Evolutionary conservation across 2,329 filamentous ascomycete genomes (phyloP).

Genomic region (Fusarium vanettenii): DNA sequence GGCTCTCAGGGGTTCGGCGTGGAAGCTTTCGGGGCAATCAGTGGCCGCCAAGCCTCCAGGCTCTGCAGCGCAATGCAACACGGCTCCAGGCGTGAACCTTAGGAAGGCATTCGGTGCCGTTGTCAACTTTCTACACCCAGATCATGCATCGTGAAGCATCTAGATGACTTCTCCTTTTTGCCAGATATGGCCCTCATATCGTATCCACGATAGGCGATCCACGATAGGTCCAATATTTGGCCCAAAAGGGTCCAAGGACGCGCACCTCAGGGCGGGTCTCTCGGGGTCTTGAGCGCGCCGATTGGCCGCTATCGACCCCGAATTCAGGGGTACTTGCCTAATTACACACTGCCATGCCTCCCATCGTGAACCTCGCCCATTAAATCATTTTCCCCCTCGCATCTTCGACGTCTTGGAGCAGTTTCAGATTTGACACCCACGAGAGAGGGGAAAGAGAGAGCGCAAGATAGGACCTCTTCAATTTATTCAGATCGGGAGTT

Average conservation of each 20-base stretch:
- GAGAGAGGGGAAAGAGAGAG: background rate
- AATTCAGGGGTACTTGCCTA: slow-evolving; percentile 23
- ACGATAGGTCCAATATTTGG: slow-evolving; percentile 22
- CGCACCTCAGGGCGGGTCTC: slow-evolving; percentile 24
- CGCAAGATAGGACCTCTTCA: background rate
- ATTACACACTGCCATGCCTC: background rate
- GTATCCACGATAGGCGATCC: slow-evolving; percentile 12
- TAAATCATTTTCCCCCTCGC: slow-evolving; percentile 7
- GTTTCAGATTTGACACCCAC: slow-evolving; percentile 1
- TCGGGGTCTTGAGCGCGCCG: background rate
- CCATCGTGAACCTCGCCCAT: background rate
- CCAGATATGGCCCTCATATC: background rate
- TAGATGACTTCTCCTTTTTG: background rate
- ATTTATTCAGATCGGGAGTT: background rate
- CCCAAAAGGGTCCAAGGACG: slow-evolving; percentile 18
- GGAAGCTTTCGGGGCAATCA: slow-evolving; percentile 4
- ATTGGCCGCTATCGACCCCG: slow-evolving; percentile 1
- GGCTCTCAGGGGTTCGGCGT: slow-evolving; percentile 26
- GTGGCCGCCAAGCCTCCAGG: background rate
- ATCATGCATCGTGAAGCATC: background rate
- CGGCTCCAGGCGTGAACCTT: background rate
- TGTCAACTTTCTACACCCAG: background rate
- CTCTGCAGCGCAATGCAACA: slow-evolving; percentile 15
- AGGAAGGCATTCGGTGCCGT: background rate
- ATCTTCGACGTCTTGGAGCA: slow-evolving; percentile 3